These are phyloP conservation scores for Stentor roeselii DNA, from an alignment of 73 alveolate genomes.

Conservation along the genomic window DNA sequence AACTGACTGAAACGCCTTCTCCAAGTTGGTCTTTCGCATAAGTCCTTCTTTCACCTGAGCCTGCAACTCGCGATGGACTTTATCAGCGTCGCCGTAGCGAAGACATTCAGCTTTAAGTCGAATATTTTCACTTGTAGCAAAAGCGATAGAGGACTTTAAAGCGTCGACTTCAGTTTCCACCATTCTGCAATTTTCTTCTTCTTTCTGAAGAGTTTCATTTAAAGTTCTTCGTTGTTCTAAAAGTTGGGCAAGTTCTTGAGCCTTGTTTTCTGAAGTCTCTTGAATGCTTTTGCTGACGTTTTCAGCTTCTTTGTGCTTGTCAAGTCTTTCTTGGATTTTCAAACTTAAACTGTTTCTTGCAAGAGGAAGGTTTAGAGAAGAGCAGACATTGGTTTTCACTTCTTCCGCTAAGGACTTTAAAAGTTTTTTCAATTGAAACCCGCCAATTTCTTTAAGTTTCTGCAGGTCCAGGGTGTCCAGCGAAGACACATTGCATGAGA, in stretches of 20 bases:
- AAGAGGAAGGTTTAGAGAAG: not conserved
- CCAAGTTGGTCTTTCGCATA: not conserved
- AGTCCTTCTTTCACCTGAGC: not conserved
- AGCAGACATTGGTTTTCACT: not conserved
- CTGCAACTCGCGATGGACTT: not conserved
- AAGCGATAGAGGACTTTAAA: not conserved
- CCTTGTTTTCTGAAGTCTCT: not conserved
- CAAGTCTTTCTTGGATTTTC: not conserved
- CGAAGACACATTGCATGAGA: not conserved
- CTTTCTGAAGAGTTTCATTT: not conserved
- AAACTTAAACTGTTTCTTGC: not conserved
- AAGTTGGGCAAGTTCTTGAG: not conserved
- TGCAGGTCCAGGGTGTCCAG: not conserved
- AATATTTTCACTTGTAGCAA: not conserved
- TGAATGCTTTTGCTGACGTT: not conserved
- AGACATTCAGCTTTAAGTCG: not conserved
- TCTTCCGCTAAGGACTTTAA: not conserved
- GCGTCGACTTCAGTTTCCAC: not conserved
- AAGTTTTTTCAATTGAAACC: conserved; percentile 6
- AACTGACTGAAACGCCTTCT: not conserved
- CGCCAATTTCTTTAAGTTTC: conserved; percentile 1
- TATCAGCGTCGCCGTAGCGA: conserved; percentile 2
- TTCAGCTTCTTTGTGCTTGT: not conserved
- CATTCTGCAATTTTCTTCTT: not conserved
- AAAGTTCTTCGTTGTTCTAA: not conserved